Evolutionary conservation across 1,139 yeast species (phyloP).

Genomic region (Neolecta irregularis): DNA sequence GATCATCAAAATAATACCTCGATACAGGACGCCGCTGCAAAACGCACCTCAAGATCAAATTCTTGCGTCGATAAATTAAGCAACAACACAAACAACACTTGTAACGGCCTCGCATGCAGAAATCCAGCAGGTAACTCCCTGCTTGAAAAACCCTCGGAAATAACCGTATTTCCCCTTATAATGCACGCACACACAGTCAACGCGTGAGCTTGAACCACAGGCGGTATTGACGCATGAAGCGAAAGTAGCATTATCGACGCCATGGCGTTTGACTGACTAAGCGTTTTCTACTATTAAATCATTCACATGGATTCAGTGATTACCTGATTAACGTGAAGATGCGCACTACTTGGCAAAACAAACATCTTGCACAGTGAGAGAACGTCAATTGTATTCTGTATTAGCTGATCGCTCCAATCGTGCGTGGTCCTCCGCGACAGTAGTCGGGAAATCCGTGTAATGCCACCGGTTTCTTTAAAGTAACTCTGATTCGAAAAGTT

Average conservation of each 20-base stretch:
- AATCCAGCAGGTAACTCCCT: too few species aligned
- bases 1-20: too few species aligned
- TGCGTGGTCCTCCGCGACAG: slow-evolving; percentile 24
- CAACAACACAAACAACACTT: slow-evolving; percentile 5
- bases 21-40: slow-evolving; percentile 9
- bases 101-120: slow-evolving; percentile 2
- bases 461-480: slow-evolving; percentile 72
- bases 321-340: too few species aligned
- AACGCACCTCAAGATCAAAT: slow-evolving; percentile 7
- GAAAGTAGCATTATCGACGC: too few species aligned
- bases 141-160: too few species aligned
- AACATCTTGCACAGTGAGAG: too few species aligned
- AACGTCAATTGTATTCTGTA: slow-evolving; percentile 6
- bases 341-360: too few species aligned
- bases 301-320: too few species aligned
- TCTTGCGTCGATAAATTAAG: slow-evolving; percentile 7
- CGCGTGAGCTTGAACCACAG: slow-evolving; percentile 9
- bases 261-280: too few species aligned
- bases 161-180: slow-evolving; percentile 5
- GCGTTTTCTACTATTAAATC: too few species aligned
- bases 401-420: too few species aligned
- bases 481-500: slow-evolving; percentile 83
- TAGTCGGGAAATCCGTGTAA: slow-evolving; percentile 46
- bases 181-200: slow-evolving; percentile 6
- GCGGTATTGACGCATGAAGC: too few species aligned